phyloP scores from a whole-genome alignment of 2,329 filamentous ascomycete genomes.

The Leptographium lundbergii region DNA sequence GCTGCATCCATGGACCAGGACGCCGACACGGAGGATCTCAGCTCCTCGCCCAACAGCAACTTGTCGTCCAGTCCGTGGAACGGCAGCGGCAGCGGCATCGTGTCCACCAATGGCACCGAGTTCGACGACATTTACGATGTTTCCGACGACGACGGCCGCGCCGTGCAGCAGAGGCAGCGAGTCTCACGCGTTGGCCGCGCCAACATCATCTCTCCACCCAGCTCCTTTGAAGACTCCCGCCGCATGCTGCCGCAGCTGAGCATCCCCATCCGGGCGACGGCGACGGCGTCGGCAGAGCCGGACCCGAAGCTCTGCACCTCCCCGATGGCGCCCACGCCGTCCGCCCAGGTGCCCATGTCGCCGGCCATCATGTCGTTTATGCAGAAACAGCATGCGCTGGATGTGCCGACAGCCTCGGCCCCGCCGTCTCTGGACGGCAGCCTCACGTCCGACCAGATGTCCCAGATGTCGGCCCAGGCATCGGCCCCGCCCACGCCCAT shows the following conservation, averaged over 20 bases:
- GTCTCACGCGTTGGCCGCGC: constrained; percentile 23
- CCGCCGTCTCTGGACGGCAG: constrained; percentile 86
- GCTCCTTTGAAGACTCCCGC: constrained; percentile 20
- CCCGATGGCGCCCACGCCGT: constrained; percentile 50
- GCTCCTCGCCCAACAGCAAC: constrained; percentile 19
- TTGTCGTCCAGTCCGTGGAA: constrained; percentile 41
- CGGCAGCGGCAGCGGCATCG: constrained; percentile 30
- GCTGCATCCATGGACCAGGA: constrained; percentile 37
- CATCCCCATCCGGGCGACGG: constrained; percentile 32
- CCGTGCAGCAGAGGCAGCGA: constrained; percentile 28
- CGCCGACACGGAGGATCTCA: constrained; percentile 13
- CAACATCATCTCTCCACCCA: constrained; percentile 16
- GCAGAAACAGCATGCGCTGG: constrained; percentile 44
- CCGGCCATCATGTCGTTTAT: constrained; percentile 63
- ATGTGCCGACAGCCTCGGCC: constrained; percentile 62
- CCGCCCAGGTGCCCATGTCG: constrained; percentile 60
- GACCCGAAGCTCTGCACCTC: constrained; percentile 37
- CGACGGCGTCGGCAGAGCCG: constrained; percentile 21
- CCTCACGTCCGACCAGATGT: constrained; percentile 76
- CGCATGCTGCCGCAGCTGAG: constrained; percentile 34
- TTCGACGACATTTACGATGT: constrained; percentile 84
- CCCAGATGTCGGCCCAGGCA: constrained; percentile 37
- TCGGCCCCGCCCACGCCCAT: constrained; percentile 80
- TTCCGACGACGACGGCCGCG: constrained; percentile 56
- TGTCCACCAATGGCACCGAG: constrained; percentile 49